phyloP scores from a whole-genome alignment of 164 flowering plant genomes.

The Sedum album region DNA sequence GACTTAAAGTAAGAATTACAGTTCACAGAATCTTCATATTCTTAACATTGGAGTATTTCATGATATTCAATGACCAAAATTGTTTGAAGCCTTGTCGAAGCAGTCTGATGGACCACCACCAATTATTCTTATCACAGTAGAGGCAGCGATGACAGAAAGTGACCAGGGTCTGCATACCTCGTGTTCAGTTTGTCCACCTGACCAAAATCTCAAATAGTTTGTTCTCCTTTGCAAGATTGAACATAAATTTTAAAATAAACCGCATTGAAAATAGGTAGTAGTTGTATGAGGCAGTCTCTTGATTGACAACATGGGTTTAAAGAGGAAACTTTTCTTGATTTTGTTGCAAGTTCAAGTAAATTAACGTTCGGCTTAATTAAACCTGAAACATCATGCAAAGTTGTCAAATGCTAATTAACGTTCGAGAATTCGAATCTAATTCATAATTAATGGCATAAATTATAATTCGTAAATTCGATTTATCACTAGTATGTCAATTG shows the following conservation, averaged over 20 bases:
- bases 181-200: slow-evolving; percentile 50
- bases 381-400: no score
- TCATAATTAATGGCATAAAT: no score
- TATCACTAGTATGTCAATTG: no score
- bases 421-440: no score
- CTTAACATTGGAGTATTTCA: slow-evolving; percentile 78
- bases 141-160: slow-evolving; percentile 18
- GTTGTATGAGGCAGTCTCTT: no score
- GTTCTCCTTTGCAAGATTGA: slow-evolving; percentile 47
- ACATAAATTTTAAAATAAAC: slow-evolving; percentile 51
- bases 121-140: slow-evolving; percentile 49
- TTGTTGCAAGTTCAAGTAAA: no score
- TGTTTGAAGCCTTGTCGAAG: slow-evolving; percentile 54
- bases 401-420: no score
- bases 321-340: no score
- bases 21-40: slow-evolving; percentile 35
- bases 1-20: slow-evolving; percentile 13
- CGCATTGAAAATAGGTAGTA: slow-evolving; percentile 29
- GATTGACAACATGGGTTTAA: no score
- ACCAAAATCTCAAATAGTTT: slow-evolving; percentile 41
- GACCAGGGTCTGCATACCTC: slow-evolving; percentile 27
- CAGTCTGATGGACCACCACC: slow-evolving; percentile 59
- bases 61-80: slow-evolving; percentile 81
- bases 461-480: no score
- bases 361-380: no score